Conservation (phyloP, 352 stramenopile species). For the Globisporangium nagaii region DNA sequence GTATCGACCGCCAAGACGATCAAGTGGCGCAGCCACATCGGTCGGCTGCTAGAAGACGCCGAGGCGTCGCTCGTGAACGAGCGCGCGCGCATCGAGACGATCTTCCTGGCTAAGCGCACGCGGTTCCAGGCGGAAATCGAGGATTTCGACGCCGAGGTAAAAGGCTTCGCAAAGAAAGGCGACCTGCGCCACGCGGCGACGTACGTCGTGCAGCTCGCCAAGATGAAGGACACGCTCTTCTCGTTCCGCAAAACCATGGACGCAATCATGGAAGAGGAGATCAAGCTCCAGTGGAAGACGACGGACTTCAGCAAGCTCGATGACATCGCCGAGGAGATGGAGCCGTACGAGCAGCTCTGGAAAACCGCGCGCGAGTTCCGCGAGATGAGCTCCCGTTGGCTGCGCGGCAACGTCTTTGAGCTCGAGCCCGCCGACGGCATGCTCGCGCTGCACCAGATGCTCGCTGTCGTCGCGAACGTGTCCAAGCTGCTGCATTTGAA, state of each 20-base stretch:
- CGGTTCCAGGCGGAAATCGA: constrained; percentile 72
- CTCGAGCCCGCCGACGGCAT: constrained; percentile 48
- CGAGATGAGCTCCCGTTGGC: constrained; percentile 58
- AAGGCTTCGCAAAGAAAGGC: constrained; percentile 68
- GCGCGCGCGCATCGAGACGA: constrained; percentile 56
- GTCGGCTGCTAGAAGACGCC: constrained; percentile 43
- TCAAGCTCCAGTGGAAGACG: constrained; percentile 59
- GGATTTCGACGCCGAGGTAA: constrained; percentile 66
- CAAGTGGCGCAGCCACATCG: constrained; percentile 57
- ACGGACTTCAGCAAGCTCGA: constrained; percentile 73
- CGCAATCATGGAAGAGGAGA: constrained; percentile 51
- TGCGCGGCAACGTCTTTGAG: constrained; percentile 66
- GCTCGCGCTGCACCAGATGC: constrained; percentile 49
- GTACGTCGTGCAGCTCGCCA: constrained; percentile 68
- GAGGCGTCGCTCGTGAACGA: constrained; percentile 52
- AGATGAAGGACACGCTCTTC: constrained; percentile 62
- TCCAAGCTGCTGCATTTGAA: constrained; percentile 55
- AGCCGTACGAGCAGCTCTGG: constrained; percentile 76
- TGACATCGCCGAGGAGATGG: constrained; percentile 67
- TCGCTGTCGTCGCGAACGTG: constrained; percentile 36
- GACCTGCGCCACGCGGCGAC: constrained; percentile 68
- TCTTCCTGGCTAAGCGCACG: constrained; percentile 64
- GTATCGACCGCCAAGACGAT: constrained; percentile 60
- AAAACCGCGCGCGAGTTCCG: constrained; percentile 65
- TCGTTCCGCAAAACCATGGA: constrained; percentile 55